Evolutionary conservation across 805 yeast genomes (phyloP), one percentile per base, ranked within the genome.

Genomic region (Jamesozyma spencerorum): DNA sequence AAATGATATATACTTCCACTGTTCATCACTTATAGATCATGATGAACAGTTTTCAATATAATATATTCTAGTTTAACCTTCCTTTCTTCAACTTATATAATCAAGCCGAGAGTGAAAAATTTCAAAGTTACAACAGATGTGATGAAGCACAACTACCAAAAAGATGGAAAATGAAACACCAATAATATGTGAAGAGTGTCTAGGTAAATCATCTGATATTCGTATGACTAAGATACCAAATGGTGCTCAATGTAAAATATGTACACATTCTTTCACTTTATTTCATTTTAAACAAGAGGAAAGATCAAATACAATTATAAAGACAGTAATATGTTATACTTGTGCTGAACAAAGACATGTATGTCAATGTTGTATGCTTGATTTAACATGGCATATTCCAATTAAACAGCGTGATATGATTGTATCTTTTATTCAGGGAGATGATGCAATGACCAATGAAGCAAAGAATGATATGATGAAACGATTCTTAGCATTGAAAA

Each of bases 331-430:
- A 15, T 90, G 98, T 62, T 56, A 65, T 28, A 77, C 88, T 0
- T 90, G 98, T 65, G 78, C 97, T 0, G 66, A 79, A 32, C 76
- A 80, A 34, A 72, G 81, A 44, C 81, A 85, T 62, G 81, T 94
- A 51, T 90, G 98, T 56, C 97, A 92, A 58, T 65, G 78, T 18
- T 90, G 98, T 59, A 73, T 86, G 75, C 59, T 82, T 27, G 97
- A 90, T 63, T 64, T 88, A 32, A 75, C 80, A 22, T 84, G 78
- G 64, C 85, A 87, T 3, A 75, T 92, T n/a, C 85, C 95, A 0
- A 57, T 86, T 14, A 75, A 79, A 10, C 63, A 86, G 5, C 68
- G 96, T 47, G 96, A 88, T 53, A 78, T 85, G 1, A 84, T 95
- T 3, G 59, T 87, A 51, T 77, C 78, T 49, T 69, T 85, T 71